Evolutionary conservation across 306 rosid genomes (phyloP).

Genomic region (Arachis stenosperma): DNA sequence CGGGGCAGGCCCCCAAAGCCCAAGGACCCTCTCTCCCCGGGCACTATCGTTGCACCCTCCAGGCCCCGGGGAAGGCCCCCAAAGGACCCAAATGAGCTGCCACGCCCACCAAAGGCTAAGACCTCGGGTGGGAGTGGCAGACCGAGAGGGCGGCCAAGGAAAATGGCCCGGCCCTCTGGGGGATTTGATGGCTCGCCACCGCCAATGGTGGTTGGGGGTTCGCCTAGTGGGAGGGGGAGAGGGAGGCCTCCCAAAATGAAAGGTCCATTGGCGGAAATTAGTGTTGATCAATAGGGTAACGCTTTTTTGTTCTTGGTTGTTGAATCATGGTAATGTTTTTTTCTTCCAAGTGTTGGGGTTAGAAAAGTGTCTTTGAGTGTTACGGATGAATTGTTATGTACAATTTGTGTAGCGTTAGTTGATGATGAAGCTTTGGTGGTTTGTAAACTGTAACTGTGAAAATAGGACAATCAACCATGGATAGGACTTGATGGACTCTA

Average conservation of each 20-base stretch:
- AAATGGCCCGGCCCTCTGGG: slow-evolving; percentile 52
- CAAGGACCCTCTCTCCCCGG: slow-evolving; percentile 33
- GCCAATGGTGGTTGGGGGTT: rapidly evolving
- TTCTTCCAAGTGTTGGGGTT: slow-evolving; percentile 19
- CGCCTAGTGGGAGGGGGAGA: slow-evolving; percentile 51
- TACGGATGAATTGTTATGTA: slow-evolving; percentile 33
- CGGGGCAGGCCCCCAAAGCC: slow-evolving; percentile 82
- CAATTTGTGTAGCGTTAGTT: slow-evolving; percentile 33
- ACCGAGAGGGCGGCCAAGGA: slow-evolving; percentile 80
- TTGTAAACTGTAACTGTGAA: slow-evolving; percentile 20
- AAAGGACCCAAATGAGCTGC: slow-evolving; percentile 61
- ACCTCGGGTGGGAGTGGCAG: slow-evolving; percentile 44
- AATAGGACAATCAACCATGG: slow-evolving; percentile 6
- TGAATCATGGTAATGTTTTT: slow-evolving; percentile 28
- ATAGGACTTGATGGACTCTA: slow-evolving; percentile 3
- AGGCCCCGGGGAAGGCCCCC: slow-evolving; percentile 71
- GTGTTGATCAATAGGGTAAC: slow-evolving; percentile 44
- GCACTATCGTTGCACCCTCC: neutral
- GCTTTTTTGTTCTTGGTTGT: slow-evolving; percentile 14
- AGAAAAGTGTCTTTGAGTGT: neutral
- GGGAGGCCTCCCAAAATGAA: slow-evolving; percentile 83
- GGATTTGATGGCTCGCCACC: slow-evolving; percentile 3
- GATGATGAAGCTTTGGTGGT: slow-evolving; percentile 2
- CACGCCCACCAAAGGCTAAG: slow-evolving; percentile 48
- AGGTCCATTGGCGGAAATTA: slow-evolving; percentile 49